phyloP scores from a whole-genome alignment of 1,284 basidiomycete genomes.

The Pterula multifida region DNA sequence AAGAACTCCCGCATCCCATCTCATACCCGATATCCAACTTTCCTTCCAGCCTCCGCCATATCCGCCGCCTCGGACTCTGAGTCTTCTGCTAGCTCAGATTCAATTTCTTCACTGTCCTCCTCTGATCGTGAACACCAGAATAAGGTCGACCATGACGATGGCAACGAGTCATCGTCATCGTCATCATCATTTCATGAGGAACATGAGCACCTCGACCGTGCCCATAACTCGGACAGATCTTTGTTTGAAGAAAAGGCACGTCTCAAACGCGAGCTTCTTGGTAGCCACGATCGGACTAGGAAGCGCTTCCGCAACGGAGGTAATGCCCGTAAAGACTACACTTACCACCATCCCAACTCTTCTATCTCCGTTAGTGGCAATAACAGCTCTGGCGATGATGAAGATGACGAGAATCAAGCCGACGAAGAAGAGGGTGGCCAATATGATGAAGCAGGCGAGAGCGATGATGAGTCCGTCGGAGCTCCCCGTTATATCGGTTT shows the following conservation, averaged over 20 bases:
- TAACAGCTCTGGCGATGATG: conserved; percentile 34
- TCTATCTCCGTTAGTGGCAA: conserved; percentile 58
- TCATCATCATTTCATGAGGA: conserved; percentile 32
- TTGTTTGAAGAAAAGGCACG: conserved; percentile 19
- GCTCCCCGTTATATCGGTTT: conserved; percentile 38
- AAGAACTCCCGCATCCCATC: neutral
- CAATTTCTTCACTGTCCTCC: conserved; percentile 17
- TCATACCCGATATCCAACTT: conserved; percentile 34
- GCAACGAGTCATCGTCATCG: neutral
- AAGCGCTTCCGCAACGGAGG: conserved; percentile 41
- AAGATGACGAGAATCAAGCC: conserved; percentile 45
- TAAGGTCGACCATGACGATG: conserved; percentile 31
- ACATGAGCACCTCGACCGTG: conserved; percentile 46
- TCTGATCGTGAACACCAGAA: conserved; percentile 15
- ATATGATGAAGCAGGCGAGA: conserved; percentile 27
- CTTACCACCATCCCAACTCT: neutral
- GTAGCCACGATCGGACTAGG: conserved; percentile 20
- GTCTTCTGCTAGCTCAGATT: conserved; percentile 12
- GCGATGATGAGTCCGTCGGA: conserved; percentile 28
- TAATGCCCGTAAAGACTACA: conserved; percentile 35
- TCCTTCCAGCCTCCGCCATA: conserved; percentile 49
- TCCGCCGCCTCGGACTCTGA: conserved; percentile 25
- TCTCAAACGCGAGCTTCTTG: conserved; percentile 39
- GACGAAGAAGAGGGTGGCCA: conserved; percentile 36
- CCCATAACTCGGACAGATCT: conserved; percentile 33